Conservation (phyloP, 2,329 filamentous ascomycete species). For the Botryotinia calthae region DNA sequence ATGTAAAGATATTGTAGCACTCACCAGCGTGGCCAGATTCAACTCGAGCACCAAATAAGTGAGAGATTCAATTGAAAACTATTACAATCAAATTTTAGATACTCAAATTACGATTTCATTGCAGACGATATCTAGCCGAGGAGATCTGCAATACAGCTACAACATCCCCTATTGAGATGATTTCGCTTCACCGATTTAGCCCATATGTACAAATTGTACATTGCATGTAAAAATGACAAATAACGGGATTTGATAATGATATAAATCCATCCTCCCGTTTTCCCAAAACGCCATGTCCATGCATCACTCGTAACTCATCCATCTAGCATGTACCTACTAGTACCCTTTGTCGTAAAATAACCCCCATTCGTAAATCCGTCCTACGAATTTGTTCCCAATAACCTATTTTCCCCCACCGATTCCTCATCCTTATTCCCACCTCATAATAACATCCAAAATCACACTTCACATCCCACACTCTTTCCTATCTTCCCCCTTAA, state of each 20-base stretch:
- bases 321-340: background rate
- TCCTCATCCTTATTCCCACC: background rate
- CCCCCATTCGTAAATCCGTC: background rate
- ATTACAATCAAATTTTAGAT: too few relatives aligned
- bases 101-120: background rate
- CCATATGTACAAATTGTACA: background rate
- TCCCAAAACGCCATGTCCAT: background rate
- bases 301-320: background rate
- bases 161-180: background rate
- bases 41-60: background rate
- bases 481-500: conserved; percentile 39
- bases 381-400: background rate
- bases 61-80: too few relatives aligned
- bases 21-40: too few relatives aligned
- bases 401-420: background rate
- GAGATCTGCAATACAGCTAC: background rate
- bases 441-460: background rate
- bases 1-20: background rate
- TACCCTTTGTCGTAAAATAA: background rate
- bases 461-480: background rate
- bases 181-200: background rate
- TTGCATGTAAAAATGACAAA: background rate
- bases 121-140: background rate
- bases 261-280: background rate
- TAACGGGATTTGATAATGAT: background rate